Conservation (phyloP, 805 yeast genomes). For the Pichia pseudocactophila region DNA sequence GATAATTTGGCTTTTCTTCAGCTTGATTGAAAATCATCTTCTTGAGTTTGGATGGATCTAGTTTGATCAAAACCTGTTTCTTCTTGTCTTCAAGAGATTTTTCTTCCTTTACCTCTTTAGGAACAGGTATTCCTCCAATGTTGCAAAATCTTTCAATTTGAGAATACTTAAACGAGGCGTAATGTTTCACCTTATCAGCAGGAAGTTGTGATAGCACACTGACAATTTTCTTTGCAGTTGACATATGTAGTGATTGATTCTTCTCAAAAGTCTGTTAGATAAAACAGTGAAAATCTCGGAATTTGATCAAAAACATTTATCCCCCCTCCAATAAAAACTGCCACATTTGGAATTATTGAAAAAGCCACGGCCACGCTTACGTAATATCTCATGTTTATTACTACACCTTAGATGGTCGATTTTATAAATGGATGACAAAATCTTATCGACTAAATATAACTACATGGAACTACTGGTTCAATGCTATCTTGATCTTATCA, state of each 20-base stretch:
- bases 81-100: slow-evolving; percentile 26
- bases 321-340: too few species aligned
- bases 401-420: too few species aligned
- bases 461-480: too few species aligned
- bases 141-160: slow-evolving; percentile 52
- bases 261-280: too few species aligned
- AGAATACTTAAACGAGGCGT: slow-evolving; percentile 58
- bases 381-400: too few species aligned
- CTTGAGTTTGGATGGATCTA: slow-evolving; percentile 29
- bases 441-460: too few species aligned
- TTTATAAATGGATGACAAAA: too few species aligned
- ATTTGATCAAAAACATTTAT: too few species aligned
- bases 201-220: slow-evolving; percentile 55
- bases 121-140: slow-evolving; percentile 39
- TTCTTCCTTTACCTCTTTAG: slow-evolving; percentile 30
- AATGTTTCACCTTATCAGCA: slow-evolving; percentile 56
- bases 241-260: slow-evolving; percentile 8
- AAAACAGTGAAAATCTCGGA: too few species aligned
- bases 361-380: too few species aligned
- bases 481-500: too few species aligned
- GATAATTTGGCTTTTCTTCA: slow-evolving; percentile 32
- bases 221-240: slow-evolving; percentile 44
- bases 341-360: too few species aligned
- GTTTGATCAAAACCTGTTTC: slow-evolving; percentile 28
- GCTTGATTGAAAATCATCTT: slow-evolving; percentile 30